Evolutionary conservation across 1,284 basidiomycete genomes (phyloP), one percentile per base, ranked within the genome.

Genomic region (Bjerkandera adusta): DNA sequence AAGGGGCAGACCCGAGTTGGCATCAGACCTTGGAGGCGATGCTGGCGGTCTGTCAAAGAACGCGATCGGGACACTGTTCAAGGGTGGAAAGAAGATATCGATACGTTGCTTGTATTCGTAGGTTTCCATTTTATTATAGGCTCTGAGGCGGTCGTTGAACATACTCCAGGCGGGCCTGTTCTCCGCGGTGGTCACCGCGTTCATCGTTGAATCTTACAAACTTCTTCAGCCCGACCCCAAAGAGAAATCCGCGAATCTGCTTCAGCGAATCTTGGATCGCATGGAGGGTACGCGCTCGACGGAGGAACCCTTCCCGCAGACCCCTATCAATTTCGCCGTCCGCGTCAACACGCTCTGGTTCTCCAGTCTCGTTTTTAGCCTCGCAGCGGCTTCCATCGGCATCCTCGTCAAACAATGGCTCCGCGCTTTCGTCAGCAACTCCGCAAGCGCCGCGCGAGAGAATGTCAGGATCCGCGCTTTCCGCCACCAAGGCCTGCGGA

Each of bases 311-410:
- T 35, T 43, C 3, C 2, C 39, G 7, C 49, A 11, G 8, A 27
- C 34, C 6, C 39, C 16, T 3, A 6, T 6, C 6, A 26, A 16
- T 11, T 38, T 44, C 34, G 40, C 45, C 4, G 24, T 56, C 1
- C 45, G 54, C 2, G 52, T 60, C 50, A 60, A 60, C 38, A 48
- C 51, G 5, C 49, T 61, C 3, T 61, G 59, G 59, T 61, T 61
- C 49, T 50, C 55, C 1, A 54, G 57, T 25, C 51, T 61, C 5
- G 57, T 61, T 7, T 49, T 56, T 18, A 57, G 55, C 37, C 54
- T 61, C 10, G 45, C 52, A 13, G 52, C 59, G 0, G 57, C 59
- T 1, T 57, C 57, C 2, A 44, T 59, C 10, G 57, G 56, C 29
- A 57, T 61, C 15, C 48, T 57, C 22, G 54, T 53, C 11, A 57